Percentiles rank a stretch among this genome's conserved stretches.
Evolutionary conservation across 2,329 filamentous ascomycete species (phyloP).

Genomic region (Ceratocystis alfenasii): DNA sequence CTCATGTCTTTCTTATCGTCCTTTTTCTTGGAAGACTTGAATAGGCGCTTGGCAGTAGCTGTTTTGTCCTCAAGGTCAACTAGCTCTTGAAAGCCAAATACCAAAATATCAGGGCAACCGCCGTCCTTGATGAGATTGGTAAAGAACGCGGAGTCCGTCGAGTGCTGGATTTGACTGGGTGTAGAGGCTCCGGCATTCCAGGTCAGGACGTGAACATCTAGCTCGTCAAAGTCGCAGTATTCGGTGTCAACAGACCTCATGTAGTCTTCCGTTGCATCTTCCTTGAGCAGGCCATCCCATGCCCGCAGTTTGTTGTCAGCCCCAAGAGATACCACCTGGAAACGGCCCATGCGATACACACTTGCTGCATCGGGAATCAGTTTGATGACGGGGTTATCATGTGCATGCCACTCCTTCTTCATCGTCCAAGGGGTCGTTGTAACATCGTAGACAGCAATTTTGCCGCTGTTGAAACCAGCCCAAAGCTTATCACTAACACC

Average conservation of each 20-base stretch:
- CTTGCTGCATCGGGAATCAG: constrained; percentile 69
- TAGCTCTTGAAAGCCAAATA: constrained; percentile 97
- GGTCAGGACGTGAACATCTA: constrained; percentile 71
- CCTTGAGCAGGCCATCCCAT: constrained; percentile 88
- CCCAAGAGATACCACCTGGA: constrained; percentile 77
- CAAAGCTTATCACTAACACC: constrained; percentile 75
- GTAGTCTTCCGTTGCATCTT: constrained; percentile 83
- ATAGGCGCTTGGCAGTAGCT: constrained; percentile 67
- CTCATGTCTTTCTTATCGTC: constrained; percentile 84
- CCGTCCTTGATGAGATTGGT: constrained; percentile 65
- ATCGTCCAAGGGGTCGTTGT: constrained; percentile 71
- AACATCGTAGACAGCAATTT: constrained; percentile 85
- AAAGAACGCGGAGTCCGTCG: constrained; percentile 66
- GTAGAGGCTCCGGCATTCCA: constrained; percentile 98
- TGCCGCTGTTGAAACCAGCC: constrained; percentile 91
- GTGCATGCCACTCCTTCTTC: constrained; percentile 90
- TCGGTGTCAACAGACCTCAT: constrained; percentile 76
- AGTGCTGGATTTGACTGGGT: constrained; percentile 65
- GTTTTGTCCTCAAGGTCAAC: constrained; percentile 97
- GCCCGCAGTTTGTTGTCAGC: constrained; percentile 71
- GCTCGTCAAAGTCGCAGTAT: constrained; percentile 74
- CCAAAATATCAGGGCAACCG: constrained; percentile 71
- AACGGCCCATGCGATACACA: constrained; percentile 70
- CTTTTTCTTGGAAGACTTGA: constrained; percentile 67
- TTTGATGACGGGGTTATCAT: constrained; percentile 68